Evolutionary conservation across 768 basidiomycete species (phyloP).

Genomic region (Tulasnella sp.): DNA sequence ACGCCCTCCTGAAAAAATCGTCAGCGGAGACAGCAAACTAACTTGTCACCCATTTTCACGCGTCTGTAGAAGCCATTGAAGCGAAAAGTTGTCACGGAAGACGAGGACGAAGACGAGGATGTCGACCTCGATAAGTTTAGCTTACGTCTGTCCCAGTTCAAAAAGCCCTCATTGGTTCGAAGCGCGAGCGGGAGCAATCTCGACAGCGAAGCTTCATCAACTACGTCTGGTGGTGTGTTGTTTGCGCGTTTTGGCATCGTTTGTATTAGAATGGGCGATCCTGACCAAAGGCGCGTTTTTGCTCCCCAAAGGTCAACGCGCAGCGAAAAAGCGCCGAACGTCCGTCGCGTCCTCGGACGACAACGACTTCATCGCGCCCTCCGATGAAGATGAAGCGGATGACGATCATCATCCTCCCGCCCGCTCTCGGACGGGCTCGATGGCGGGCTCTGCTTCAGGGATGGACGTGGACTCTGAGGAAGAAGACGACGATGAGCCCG

Average conservation of each 20-base stretch:
- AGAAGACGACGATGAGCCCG: conserved; percentile 16
- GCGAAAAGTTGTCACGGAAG: conserved; percentile 14
- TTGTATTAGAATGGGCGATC: no score
- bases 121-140: conserved; percentile 14
- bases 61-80: conserved; percentile 8
- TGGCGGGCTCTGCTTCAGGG: background rate
- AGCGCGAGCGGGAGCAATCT: conserved; percentile 48
- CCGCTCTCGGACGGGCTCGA: background rate
- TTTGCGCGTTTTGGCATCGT: background rate
- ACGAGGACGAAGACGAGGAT: conserved; percentile 4
- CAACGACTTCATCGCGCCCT: conserved; percentile 60
- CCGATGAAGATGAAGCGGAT: conserved; percentile 37
- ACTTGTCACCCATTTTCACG: background rate
- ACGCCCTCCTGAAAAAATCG: background rate
- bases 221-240: background rate
- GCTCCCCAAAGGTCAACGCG: background rate
- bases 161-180: conserved; percentile 32
- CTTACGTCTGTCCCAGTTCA: conserved; percentile 15
- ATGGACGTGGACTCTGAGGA: conserved; percentile 22
- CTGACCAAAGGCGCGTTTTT: background rate
- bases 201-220: conserved; percentile 15
- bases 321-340: background rate
- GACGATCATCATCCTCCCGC: background rate
- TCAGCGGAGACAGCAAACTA: background rate
- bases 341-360: conserved; percentile 20